These are phyloP conservation scores for Sugiyamaella americana DNA, from an alignment of 805 yeast genomes.

Conservation along the genomic window DNA sequence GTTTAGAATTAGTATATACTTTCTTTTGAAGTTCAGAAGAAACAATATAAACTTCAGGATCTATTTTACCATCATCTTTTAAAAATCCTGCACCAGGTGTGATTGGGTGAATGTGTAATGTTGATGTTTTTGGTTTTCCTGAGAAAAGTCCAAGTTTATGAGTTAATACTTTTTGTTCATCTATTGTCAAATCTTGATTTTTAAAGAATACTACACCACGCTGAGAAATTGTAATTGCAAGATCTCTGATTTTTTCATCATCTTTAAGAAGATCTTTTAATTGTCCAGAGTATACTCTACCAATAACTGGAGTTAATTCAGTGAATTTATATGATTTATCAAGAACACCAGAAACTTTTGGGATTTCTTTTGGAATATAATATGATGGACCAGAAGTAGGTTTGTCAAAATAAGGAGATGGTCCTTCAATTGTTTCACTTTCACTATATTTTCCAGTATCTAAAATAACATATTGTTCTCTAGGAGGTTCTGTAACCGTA, in stretches of 20 bases:
- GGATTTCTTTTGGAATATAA: too few relatives aligned
- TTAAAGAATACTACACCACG: constrained; percentile 49
- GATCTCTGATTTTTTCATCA: constrained; percentile 27
- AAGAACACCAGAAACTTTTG: constrained; percentile 22
- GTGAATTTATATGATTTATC: constrained; percentile 25
- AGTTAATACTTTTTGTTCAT: constrained; percentile 25
- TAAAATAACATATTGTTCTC: too few relatives aligned
- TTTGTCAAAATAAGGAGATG: too few relatives aligned
- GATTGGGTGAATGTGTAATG: constrained; percentile 31
- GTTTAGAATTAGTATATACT: constrained; percentile 13
- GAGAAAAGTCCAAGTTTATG: constrained; percentile 25
- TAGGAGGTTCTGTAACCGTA: too few relatives aligned
- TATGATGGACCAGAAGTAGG: too few relatives aligned
- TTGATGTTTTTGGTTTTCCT: constrained; percentile 26
- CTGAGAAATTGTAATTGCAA: constrained; percentile 43
- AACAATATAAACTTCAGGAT: constrained; percentile 27
- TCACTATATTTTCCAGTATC: too few relatives aligned
- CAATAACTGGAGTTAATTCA: constrained; percentile 29
- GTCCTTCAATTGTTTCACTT: too few relatives aligned
- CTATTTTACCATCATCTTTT: constrained; percentile 24
- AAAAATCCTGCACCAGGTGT: constrained; percentile 25
- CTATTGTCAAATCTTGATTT: constrained; percentile 33
- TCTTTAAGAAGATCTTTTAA: constrained; percentile 25
- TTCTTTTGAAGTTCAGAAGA: constrained; percentile 18
- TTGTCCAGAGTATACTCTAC: constrained; percentile 28